Conservation (phyloP, 2,329 filamentous ascomycete genomes). For the Aspergillus costaricaensis region DNA sequence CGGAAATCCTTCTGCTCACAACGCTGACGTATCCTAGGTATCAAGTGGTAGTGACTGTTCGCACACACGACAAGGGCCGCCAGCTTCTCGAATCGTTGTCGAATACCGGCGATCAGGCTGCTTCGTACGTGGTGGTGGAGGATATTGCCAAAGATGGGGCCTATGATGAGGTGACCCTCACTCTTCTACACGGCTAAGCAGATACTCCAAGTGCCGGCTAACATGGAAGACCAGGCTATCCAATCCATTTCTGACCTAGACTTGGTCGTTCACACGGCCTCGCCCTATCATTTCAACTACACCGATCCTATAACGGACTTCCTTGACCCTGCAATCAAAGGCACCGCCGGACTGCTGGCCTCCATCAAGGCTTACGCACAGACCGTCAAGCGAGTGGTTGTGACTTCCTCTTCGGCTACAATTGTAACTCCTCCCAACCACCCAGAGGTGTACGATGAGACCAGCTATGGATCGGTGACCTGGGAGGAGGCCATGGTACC, state of each 20-base stretch:
- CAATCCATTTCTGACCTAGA: not conserved
- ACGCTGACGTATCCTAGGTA: not conserved
- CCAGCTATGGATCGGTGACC: not conserved
- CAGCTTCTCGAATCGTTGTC: not conserved
- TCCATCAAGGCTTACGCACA: not conserved
- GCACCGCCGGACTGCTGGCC: not conserved
- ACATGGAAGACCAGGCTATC: not conserved
- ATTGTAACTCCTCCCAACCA: not conserved
- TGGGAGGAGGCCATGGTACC: not conserved
- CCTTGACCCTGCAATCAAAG: conserved; percentile 5
- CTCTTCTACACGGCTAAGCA: no score
- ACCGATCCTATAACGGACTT: not conserved
- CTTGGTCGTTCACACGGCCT: not conserved
- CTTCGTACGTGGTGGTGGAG: not conserved
- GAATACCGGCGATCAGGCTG: not conserved
- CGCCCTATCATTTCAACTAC: not conserved
- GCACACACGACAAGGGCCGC: not conserved
- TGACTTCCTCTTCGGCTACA: conserved; percentile 9
- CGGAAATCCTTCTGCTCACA: no score
- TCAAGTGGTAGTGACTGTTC: not conserved
- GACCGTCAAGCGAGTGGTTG: not conserved
- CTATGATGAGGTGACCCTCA: not conserved
- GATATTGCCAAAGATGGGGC: not conserved
- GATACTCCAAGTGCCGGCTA: not conserved
- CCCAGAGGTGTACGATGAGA: not conserved